phyloP scores from a whole-genome alignment of 75 land plant species.

The Gnetum montanum region DNA sequence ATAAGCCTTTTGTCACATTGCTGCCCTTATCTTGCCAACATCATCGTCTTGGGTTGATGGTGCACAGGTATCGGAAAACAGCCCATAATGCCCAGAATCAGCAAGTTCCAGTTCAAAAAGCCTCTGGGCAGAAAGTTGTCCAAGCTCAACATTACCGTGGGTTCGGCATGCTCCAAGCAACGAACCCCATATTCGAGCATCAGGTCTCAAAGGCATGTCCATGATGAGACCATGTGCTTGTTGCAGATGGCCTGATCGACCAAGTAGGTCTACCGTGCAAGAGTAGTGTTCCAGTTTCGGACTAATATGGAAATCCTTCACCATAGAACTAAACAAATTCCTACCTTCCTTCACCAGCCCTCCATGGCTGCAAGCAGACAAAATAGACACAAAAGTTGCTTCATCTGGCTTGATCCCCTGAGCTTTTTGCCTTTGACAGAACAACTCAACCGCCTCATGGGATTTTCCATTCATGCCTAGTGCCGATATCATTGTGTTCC shows the following conservation, averaged over 20 bases:
- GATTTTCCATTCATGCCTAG: conserved; percentile 30
- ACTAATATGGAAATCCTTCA: conserved; percentile 16
- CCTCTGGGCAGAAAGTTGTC: too few relatives aligned
- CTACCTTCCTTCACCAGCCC: conserved; percentile 40
- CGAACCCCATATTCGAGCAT: conserved; percentile 50
- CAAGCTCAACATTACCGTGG: conserved; percentile 31
- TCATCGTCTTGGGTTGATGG: too few relatives aligned
- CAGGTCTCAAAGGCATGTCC: conserved; percentile 27
- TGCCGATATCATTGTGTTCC: conserved; percentile 48
- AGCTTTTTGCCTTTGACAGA: conserved; percentile 18
- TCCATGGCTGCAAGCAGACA: conserved; percentile 43
- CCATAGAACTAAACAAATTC: conserved; percentile 20
- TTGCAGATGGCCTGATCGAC: conserved; percentile 33
- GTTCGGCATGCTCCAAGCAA: conserved; percentile 43
- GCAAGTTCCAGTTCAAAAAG: too few relatives aligned
- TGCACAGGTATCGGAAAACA: too few relatives aligned
- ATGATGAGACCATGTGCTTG: conserved; percentile 27
- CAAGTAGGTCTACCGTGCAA: conserved; percentile 42
- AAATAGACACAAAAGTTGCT: conserved; percentile 38
- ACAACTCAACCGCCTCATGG: conserved; percentile 21
- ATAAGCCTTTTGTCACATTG: too few relatives aligned
- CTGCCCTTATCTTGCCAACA: too few relatives aligned
- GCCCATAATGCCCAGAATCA: too few relatives aligned
- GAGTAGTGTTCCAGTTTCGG: conserved; percentile 35
- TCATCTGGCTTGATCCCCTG: conserved; percentile 24